A percentile compares a stretch with the other conserved stretches of the same genome.
Evolutionary conservation across 208 protist genomes (phyloP).

Genomic region (Wallacemonas sp.): DNA sequence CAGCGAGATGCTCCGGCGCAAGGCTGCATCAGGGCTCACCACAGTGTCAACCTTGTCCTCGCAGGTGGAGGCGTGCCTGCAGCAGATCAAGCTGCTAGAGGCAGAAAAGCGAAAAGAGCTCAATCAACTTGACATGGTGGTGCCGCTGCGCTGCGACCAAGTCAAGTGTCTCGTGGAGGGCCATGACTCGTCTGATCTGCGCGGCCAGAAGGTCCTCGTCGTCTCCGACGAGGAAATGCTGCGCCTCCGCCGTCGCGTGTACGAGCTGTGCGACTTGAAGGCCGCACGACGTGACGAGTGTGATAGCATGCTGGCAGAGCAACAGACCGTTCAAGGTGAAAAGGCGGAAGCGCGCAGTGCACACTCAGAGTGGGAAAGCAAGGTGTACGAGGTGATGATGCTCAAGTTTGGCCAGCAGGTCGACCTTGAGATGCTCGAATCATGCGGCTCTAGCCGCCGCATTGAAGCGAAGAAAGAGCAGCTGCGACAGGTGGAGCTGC

Average conservation of each 20-base stretch:
- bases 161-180: conserved; percentile 62
- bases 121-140: conserved; percentile 94
- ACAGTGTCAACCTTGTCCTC: conserved; percentile 43
- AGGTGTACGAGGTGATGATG: conserved; percentile 93
- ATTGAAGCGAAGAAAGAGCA: conserved; percentile 91
- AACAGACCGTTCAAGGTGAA: conserved; percentile 65
- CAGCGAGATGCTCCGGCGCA: conserved; percentile 27
- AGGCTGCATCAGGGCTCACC: conserved; percentile 28
- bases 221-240: conserved; percentile 68
- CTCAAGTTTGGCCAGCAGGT: conserved; percentile 95
- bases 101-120: conserved; percentile 94
- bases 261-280: conserved; percentile 83
- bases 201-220: conserved; percentile 65
- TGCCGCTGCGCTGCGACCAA: conserved; percentile 85
- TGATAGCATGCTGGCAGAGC: conserved; percentile 49
- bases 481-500: conserved; percentile 79
- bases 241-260: conserved; percentile 69
- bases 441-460: conserved; percentile 76
- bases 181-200: conserved; percentile 52
- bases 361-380: conserved; percentile 80
- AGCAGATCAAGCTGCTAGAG: conserved; percentile 90
- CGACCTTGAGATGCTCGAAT: conserved; percentile 92
- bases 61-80: conserved; percentile 75
- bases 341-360: conserved; percentile 71
- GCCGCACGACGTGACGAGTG: conserved; percentile 44